phyloP scores from a whole-genome alignment of 2,329 filamentous ascomycete genomes.

The Botryotinia calthae region DNA sequence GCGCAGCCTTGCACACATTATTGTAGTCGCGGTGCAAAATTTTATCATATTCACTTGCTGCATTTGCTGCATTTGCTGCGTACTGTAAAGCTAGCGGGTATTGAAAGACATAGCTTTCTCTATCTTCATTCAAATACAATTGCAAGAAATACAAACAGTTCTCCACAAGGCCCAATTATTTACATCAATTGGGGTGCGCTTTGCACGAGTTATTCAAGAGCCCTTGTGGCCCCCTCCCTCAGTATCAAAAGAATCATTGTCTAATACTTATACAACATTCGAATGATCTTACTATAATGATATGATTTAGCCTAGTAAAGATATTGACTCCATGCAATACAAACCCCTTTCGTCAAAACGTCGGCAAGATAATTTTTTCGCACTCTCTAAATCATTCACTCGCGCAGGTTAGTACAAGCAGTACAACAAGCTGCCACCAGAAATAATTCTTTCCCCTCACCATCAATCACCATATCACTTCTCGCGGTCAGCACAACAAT shows the following conservation, averaged over 20 bases:
- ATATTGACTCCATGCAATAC: not conserved
- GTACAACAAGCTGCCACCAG: not conserved
- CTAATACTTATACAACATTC: not conserved
- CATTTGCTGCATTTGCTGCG: not conserved
- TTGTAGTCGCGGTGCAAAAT: not conserved
- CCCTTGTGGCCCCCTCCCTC: not conserved
- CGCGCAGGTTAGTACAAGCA: not conserved
- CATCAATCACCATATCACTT: not conserved
- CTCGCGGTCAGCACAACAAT: not conserved
- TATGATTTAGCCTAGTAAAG: not conserved
- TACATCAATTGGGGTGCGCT: not conserved
- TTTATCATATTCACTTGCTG: not conserved
- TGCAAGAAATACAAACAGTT: not conserved
- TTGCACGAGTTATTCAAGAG: not conserved
- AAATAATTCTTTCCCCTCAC: not conserved
- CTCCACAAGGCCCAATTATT: not conserved
- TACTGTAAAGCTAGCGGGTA: not conserved
- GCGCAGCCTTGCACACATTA: not conserved
- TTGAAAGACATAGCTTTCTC: too few species aligned
- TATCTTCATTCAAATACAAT: not conserved
- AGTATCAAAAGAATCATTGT: not conserved
- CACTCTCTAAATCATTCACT: not conserved
- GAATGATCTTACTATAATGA: rapidly evolving
- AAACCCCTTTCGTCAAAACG: not conserved
- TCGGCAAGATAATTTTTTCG: not conserved